Evolutionary conservation across 163 green algal species (phyloP), one percentile per base, ranked within the genome.

Genomic region (Chloroidium sp.): DNA sequence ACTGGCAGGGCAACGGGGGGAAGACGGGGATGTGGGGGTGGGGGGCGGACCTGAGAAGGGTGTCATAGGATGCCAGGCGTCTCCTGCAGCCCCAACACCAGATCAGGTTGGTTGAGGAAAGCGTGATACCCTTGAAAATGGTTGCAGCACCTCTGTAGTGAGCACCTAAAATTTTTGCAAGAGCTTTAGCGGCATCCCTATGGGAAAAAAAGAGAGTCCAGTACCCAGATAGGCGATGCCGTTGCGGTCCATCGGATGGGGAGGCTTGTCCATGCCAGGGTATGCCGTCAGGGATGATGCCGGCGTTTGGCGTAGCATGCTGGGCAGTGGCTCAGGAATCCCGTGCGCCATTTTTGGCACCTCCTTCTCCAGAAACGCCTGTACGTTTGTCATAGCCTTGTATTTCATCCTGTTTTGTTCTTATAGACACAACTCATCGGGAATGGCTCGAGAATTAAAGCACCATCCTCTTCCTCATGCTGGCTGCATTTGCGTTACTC

Each of bases 61-160:
- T n/a, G 75, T 69, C 75, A 78, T 78, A 64, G 75, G n/a, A 64
- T 78, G 75, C 75, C 75, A 78, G 36, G 75, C 75, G 13, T 78
- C 75, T 36, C 36, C 36, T 36, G 36, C 36, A 36, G 36, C 36
- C 36, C 36, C 36, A 36, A 36, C 36, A 36, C 36, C 36, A 36
- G 36, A 36, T 36, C 36, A 36, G 36, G 36, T 36, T 36, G 36
- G 36, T 36, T 36, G 36, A 36, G 36, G 36, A 36, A 36, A 36
- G 36, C 36, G 36, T 36, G 36, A 36, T 36, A 36, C 36, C 36
- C 36, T 36, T 36, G 36, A 36, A 36, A 36, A 36, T 36, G 36
- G 36, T 36, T 36, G 36, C 36, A 36, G 36, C 36, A 36, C 36
- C 36, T 36, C 36, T 36, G 36, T 36, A 36, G 36, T 36, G 36